Percentiles rank a stretch among this genome's conserved stretches.
These are phyloP conservation scores for Tetrastigma voinierianum DNA, from an alignment of 164 flowering plant species.

Conservation along the genomic window DNA sequence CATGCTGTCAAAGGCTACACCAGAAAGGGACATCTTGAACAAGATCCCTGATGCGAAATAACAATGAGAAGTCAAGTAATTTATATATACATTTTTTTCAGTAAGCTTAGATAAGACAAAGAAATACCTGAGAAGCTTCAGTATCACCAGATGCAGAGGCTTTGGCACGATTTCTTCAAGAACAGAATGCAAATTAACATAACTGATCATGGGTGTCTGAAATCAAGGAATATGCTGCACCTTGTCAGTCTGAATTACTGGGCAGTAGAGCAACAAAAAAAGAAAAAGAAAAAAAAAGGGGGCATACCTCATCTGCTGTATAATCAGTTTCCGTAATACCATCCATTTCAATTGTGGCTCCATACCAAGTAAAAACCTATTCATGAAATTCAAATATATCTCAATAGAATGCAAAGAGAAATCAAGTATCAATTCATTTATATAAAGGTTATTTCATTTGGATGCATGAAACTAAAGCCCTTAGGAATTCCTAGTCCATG, in stretches of 20 bases:
- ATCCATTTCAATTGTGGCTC: slow-evolving; percentile 90
- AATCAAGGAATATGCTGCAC: slow-evolving; percentile 6
- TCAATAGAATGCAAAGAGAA: background rate
- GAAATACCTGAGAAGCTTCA: slow-evolving; percentile 62
- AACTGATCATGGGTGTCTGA: slow-evolving; percentile 94
- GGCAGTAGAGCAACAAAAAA: too few species aligned
- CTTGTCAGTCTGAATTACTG: background rate
- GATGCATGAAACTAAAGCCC: too few species aligned
- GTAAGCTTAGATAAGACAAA: background rate
- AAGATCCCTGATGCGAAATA: too few species aligned
- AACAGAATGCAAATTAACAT: slow-evolving; percentile 91
- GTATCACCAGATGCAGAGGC: slow-evolving; percentile 53
- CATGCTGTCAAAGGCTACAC: too few species aligned
- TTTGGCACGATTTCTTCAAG: slow-evolving; percentile 82
- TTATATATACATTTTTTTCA: too few species aligned
- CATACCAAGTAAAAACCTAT: slow-evolving; percentile 95
- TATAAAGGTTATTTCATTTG: too few species aligned
- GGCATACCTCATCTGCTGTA: slow-evolving; percentile 93
- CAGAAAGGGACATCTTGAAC: too few species aligned
- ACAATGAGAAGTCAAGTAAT: too few species aligned
- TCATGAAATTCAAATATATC: background rate
- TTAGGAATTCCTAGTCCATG: too few species aligned
- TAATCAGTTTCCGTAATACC: slow-evolving; percentile 87
- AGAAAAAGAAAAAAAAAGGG: too few species aligned
- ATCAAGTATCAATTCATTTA: background rate